phyloP scores from a whole-genome alignment of 352 stramenopile genomes.

The Phytophthora megakarya region DNA sequence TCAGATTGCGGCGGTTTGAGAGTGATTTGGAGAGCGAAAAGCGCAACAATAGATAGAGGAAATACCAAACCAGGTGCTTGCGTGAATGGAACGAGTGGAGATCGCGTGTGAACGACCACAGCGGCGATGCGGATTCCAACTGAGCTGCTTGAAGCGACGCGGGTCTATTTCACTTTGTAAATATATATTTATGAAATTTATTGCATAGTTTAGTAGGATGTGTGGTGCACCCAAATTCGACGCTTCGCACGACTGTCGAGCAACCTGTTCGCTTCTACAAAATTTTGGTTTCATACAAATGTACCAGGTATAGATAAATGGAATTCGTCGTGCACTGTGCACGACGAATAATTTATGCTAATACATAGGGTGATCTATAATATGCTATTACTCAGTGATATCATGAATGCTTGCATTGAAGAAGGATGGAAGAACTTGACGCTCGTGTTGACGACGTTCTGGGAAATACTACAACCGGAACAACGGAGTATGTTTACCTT shows the following conservation, averaged over 20 bases:
- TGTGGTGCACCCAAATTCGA: too few species aligned
- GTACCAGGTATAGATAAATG: too few species aligned
- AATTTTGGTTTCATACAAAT: too few species aligned
- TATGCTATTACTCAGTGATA: too few species aligned
- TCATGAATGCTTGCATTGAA: too few species aligned
- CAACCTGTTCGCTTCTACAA: too few species aligned
- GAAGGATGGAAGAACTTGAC: background rate
- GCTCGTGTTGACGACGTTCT: background rate
- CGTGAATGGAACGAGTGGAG: background rate
- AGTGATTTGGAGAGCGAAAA: background rate
- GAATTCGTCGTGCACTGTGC: too few species aligned
- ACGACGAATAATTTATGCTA: too few species aligned
- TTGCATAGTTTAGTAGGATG: too few species aligned
- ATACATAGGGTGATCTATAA: too few species aligned
- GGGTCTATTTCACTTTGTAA: background rate
- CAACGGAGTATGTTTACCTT: background rate
- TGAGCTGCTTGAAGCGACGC: slow-evolving; percentile 30
- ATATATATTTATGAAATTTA: background rate
- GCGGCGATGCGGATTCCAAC: background rate
- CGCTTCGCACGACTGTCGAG: too few species aligned
- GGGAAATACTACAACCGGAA: background rate
- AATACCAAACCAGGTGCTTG: background rate
- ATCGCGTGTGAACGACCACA: background rate
- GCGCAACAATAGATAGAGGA: background rate
- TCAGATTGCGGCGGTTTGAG: slow-evolving; percentile 3